Base-by-base conservation (phyloP, 2,329 filamentous ascomycete species). In the Ceratocystis colombiana region DNA sequence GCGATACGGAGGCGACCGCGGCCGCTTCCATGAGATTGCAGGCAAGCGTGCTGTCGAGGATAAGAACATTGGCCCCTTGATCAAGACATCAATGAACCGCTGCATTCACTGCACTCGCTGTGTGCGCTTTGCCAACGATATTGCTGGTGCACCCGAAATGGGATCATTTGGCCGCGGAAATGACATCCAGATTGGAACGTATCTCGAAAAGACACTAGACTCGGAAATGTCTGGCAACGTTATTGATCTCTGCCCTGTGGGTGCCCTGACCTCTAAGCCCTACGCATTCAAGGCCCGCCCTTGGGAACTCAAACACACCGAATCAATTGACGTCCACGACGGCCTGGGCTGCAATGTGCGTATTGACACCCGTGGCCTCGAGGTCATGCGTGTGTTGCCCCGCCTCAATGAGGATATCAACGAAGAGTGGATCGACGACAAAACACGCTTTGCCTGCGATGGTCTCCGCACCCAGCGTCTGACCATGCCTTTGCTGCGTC, bases 401-500 rank as follows among this genome's bases (percentile, higher is more conserved):
- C 85, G 94, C 72, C 82, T 99, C 69, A 99, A 99, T 75, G 94
- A 99, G 74, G 92, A 97, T 72, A 86, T 99, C 72, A 99, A 99
- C 76, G 94, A 99, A 79, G 94, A 99, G 77, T 99, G 94, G 94
- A 97, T 99, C 76, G 94, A 97, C 77, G 94, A 99, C 80, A 99
- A 97, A 83, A 87, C 90, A 50, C 86, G 94, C 70, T 99, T 97
- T 75, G 93, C 94, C 53, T 96, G 92, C 75, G 94, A 99, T 75
- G 94, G 94, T 62, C 82, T 99, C 70, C 96, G 92, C 84, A 97
- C 93, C 61, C 94, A 99, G 78, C 86, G 94, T 74, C 81, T 99
- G 66, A 97, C 94, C 45, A 94, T 93, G 70, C 94, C 94, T 53
- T 79, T 99, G 69, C 86, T 96, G 72, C 89, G 92, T 71, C 86